Conservation (phyloP, 352 stramenopile species). For the Aphanomyces cochlioides region DNA sequence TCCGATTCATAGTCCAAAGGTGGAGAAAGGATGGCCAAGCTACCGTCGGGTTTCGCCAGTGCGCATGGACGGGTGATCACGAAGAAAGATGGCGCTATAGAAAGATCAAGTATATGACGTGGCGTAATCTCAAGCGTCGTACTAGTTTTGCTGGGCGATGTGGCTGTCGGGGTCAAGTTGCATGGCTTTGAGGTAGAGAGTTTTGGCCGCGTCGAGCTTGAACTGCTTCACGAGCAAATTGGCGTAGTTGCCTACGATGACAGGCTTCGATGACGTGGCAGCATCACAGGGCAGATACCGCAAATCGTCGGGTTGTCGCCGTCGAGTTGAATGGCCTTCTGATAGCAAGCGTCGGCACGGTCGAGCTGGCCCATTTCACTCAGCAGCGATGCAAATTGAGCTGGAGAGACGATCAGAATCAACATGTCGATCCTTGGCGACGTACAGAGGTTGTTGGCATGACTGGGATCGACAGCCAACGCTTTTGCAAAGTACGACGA, state of each 20-base stretch:
- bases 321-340: slow-evolving; percentile 8
- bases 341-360: not conserved
- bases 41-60: slow-evolving; percentile 20
- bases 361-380: slow-evolving; percentile 3
- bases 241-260: slow-evolving; percentile 14
- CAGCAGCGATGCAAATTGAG: slow-evolving; percentile 21
- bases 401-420: not conserved
- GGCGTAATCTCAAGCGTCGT: not conserved
- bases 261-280: not conserved
- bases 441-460: slow-evolving; percentile 26
- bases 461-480: not conserved
- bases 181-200: slow-evolving; percentile 10
- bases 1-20: too few species aligned
- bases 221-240: slow-evolving; percentile 14
- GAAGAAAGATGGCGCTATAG: slow-evolving; percentile 12
- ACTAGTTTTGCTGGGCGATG: slow-evolving; percentile 21
- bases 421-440: not conserved
- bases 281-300: not conserved
- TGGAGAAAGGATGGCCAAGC: not conserved
- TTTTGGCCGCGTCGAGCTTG: not conserved
- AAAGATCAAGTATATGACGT: not conserved
- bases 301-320: slow-evolving; percentile 11
- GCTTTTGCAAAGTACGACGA: slow-evolving; percentile 10
- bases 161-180: not conserved
- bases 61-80: slow-evolving; percentile 19